Percentiles rank a stretch among this genome's conserved stretches.
Conservation (phyloP, 1,139 yeast species). For the Zhuliangozyma parablackwelliae region DNA sequence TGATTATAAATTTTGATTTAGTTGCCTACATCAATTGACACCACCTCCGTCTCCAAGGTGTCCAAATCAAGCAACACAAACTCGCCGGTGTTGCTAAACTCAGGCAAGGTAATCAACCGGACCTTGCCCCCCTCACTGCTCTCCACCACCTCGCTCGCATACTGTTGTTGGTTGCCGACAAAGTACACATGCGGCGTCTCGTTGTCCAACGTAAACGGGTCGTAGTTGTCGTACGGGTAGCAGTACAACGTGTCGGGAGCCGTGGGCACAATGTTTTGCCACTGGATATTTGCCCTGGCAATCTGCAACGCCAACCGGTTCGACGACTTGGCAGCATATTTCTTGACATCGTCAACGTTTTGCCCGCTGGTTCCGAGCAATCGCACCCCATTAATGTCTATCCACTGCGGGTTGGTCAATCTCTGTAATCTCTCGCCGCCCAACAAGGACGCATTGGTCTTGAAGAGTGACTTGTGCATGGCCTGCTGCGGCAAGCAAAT, state of each 20-base stretch:
- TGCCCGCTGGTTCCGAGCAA: constrained; percentile 81
- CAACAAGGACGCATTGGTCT: constrained; percentile 38
- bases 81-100: constrained; percentile 61
- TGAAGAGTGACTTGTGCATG: constrained; percentile 69
- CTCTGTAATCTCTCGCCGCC: constrained; percentile 38
- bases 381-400: constrained; percentile 49
- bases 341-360: constrained; percentile 70
- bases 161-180: constrained; percentile 76
- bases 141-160: constrained; percentile 31
- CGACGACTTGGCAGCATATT: constrained; percentile 35
- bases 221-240: constrained; percentile 75
- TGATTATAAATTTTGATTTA: too few relatives aligned
- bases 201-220: constrained; percentile 67
- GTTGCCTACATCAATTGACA: constrained; percentile 16
- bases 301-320: constrained; percentile 30
- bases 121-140: constrained; percentile 29
- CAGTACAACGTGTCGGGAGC: constrained; percentile 95
- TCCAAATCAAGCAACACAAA: constrained; percentile 62
- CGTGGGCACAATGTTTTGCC: constrained; percentile 91
- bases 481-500: constrained; percentile 87
- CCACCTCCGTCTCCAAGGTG: constrained; percentile 49
- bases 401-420: constrained; percentile 77
- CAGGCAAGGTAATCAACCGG: constrained; percentile 65
- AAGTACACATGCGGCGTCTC: constrained; percentile 84
- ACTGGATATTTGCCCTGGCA: constrained; percentile 64